Evolutionary conservation across 2,329 filamentous ascomycete genomes (phyloP).

Genomic region (Dryadomyces quercivorus): DNA sequence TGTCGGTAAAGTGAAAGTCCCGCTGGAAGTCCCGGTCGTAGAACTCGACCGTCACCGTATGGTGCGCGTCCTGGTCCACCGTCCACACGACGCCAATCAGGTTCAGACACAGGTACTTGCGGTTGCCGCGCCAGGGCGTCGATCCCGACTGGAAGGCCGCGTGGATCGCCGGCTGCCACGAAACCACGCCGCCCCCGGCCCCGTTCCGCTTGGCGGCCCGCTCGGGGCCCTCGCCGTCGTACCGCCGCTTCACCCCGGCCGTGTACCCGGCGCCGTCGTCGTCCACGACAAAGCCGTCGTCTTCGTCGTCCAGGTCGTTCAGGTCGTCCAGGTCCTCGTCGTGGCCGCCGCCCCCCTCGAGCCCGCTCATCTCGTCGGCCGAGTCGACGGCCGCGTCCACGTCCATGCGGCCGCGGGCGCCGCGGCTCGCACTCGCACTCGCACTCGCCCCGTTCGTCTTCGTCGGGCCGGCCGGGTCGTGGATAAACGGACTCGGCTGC

Average conservation of each 20-base stretch:
- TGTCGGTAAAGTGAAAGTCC: constrained; percentile 96
- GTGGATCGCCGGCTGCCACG: constrained; percentile 56
- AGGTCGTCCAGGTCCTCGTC: constrained; percentile 28
- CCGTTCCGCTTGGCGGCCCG: constrained; percentile 31
- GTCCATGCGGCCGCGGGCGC: constrained; percentile 3
- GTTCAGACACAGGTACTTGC: constrained; percentile 88
- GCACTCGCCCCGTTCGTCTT: constrained; percentile 28
- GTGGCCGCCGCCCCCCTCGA: constrained; percentile 25
- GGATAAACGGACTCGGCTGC: constrained; percentile 76
- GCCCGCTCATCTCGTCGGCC: constrained; percentile 30
- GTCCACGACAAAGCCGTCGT: constrained; percentile 82
- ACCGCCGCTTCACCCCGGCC: constrained; percentile 33
- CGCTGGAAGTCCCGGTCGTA: constrained; percentile 87
- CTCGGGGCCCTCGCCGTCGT: constrained; percentile 32
- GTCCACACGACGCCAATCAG: constrained; percentile 94
- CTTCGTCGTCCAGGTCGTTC: constrained; percentile 55
- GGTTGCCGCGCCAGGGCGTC: constrained; percentile 89
- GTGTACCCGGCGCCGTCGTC: constrained; percentile 91
- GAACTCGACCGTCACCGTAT: constrained; percentile 94
- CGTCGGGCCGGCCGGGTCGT: constrained; percentile 62
- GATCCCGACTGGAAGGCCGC: constrained; percentile 85
- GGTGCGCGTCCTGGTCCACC: constrained; percentile 82
- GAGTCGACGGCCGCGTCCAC: constrained; percentile 1
- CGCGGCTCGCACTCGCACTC: not conserved
- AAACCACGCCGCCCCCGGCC: constrained; percentile 2